phyloP scores from a whole-genome alignment of 306 rosid genomes.

The Rubus idaeus region DNA sequence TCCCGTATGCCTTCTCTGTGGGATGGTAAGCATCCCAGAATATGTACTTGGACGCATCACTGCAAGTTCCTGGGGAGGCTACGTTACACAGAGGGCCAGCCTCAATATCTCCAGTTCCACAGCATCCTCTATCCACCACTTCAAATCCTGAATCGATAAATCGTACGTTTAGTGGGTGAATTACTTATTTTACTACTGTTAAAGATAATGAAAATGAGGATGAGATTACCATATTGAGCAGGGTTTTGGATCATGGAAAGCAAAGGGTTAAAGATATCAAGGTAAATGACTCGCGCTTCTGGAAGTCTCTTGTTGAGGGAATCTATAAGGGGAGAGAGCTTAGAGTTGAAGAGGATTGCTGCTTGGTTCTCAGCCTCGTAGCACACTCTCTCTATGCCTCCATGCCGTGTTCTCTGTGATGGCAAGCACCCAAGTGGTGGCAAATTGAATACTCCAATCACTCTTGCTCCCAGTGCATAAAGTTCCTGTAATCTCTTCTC shows the following conservation, averaged over 20 bases:
- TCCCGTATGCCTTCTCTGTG: constrained; percentile 36
- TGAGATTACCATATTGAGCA: constrained; percentile 45
- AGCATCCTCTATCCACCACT: constrained; percentile 55
- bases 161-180: too few species aligned
- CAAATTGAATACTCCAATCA: constrained; percentile 50
- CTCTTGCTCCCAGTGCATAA: constrained; percentile 60
- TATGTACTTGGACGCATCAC: constrained; percentile 38
- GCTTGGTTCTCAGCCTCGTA: constrained; percentile 46
- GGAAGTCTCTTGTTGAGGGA: constrained; percentile 32
- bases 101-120: constrained; percentile 78
- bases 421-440: constrained; percentile 72
- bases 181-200: neutral
- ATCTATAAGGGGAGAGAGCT: constrained; percentile 38
- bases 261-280: constrained; percentile 47
- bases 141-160: constrained; percentile 49
- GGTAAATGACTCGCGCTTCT: constrained; percentile 53
- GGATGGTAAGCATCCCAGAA: constrained; percentile 79
- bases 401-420: constrained; percentile 49
- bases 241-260: constrained; percentile 46
- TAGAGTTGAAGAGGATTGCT: constrained; percentile 59
- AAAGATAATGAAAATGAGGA: neutral
- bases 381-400: constrained; percentile 48
- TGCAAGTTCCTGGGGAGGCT: constrained; percentile 27
- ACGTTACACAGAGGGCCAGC: constrained; percentile 48
- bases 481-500: constrained; percentile 41